Percentiles rank a stretch among this genome's conserved stretches.
These are phyloP conservation scores for Fagus crenata DNA, from an alignment of 306 rosid genomes.

Conservation along the genomic window DNA sequence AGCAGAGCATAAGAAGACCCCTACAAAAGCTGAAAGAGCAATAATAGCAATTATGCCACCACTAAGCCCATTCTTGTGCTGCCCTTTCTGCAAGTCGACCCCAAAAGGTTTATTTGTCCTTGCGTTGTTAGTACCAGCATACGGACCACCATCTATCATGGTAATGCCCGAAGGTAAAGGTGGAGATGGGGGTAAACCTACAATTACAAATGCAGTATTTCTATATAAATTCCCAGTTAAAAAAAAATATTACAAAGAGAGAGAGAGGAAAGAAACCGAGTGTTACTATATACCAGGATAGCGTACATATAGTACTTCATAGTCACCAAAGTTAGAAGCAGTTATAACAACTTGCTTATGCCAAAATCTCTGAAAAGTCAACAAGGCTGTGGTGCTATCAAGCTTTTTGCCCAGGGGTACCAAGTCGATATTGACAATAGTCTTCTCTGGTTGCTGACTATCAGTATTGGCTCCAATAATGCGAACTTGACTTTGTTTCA, in stretches of 20 bases:
- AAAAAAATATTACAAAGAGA: constrained; percentile 17
- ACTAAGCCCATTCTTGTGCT: constrained; percentile 56
- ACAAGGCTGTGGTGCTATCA: constrained; percentile 68
- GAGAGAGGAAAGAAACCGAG: constrained; percentile 20
- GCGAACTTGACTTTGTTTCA: constrained; percentile 83
- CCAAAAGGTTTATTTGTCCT: constrained; percentile 84
- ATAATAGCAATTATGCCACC: constrained; percentile 57
- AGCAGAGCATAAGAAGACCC: constrained; percentile 54
- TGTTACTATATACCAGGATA: constrained; percentile 69
- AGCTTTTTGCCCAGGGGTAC: constrained; percentile 73
- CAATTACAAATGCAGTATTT: constrained; percentile 41
- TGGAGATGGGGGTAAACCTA: constrained; percentile 91
- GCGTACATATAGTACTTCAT: constrained; percentile 80
- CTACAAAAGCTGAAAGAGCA: constrained; percentile 56
- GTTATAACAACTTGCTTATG: constrained; percentile 67
- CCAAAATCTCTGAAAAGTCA: constrained; percentile 82
- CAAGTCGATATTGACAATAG: constrained; percentile 67
- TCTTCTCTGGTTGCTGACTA: constrained; percentile 69
- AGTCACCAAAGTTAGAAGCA: constrained; percentile 76
- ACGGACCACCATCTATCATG: constrained; percentile 64
- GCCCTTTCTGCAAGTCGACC: constrained; percentile 63
- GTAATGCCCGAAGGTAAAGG: constrained; percentile 61
- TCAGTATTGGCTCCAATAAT: constrained; percentile 87
- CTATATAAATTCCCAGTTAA: constrained; percentile 21
- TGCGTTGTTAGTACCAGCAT: constrained; percentile 48